A percentile compares a stretch with the other conserved stretches of the same genome.
Evolutionary conservation across 306 rosid species (phyloP).

Genomic region (Fragaria nilgerrensis): DNA sequence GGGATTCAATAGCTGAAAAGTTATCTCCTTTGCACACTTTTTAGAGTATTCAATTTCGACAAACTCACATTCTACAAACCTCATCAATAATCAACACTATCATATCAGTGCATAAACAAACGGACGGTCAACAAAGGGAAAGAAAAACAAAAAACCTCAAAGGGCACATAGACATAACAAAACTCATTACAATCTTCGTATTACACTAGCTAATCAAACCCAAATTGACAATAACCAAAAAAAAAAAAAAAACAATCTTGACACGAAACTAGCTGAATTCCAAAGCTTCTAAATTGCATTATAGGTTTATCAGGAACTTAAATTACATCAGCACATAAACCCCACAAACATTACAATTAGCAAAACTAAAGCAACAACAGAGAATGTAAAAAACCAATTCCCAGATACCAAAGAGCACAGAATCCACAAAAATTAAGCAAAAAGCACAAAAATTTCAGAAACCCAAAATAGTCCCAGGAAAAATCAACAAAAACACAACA

Average conservation of each 20-base stretch:
- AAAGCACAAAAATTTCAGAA: not conserved
- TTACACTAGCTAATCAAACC: not conserved
- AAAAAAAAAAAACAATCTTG: not conserved
- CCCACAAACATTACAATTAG: not conserved
- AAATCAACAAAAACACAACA: not conserved
- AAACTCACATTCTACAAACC: not conserved
- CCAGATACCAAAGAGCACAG: constrained; percentile 8
- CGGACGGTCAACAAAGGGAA: not conserved
- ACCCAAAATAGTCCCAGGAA: not conserved
- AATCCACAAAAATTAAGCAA: not conserved
- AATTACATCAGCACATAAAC: not conserved
- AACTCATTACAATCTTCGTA: not conserved
- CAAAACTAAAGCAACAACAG: not conserved
- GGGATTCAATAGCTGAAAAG: not conserved
- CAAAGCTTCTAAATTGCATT: not conserved
- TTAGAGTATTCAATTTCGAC: not conserved
- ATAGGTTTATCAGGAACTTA: not conserved
- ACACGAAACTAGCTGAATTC: not conserved
- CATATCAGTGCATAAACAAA: not conserved
- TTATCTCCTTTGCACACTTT: not conserved
- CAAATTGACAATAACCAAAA: not conserved
- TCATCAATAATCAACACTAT: not conserved
- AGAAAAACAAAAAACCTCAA: not conserved
- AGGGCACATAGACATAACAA: not conserved
- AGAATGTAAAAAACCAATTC: not conserved